Evolutionary conservation across 805 yeast genomes (phyloP), one percentile per base, ranked within the genome.

Genomic region (Candida awuae): DNA sequence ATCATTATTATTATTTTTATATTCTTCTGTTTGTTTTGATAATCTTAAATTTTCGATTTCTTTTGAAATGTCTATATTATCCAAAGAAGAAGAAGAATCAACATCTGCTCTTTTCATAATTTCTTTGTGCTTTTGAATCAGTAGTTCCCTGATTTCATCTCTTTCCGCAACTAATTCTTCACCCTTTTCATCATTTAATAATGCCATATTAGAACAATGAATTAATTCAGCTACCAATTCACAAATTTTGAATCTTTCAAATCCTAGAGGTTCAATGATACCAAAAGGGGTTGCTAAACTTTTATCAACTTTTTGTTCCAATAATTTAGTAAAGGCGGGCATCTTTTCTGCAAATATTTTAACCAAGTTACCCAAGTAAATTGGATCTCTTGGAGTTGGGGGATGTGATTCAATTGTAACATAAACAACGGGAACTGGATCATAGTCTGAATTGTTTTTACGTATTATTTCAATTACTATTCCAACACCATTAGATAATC

Each of bases 181-280:
- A 15, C 88, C 86, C 37, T 70, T 70, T 29, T 72, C 75, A 29
- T 86, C 87, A 56, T 88, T 92, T 48, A 92, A 70, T 15, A 87
- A 68, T 0, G 82, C 85, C 97, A 92, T 92, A 62, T 92, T 92
- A n/a, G 96, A 86, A 56, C 99, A 92, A 61, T 92, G 98, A 41
- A 92, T 68, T 29, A 92, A 68, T 54, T 92, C 99, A 0, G 98
- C 98, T 35, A 92, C 76, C 37, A 92, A 66, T 61, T 92, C 99
- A 44, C 95, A 80, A 18, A 92, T 74, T 54, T 87, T 84, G 62
- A 92, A 88, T 47, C 88, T 71, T 51, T 88, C 94, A 58, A 90
- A 85, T 0, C 98, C 98, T 17, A 92, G 63, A 2, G 92, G 87
- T 51, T 77, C 80, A 49, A 73, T 71, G 21, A 61, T 60, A 15